A percentile compares a stretch with the other conserved stretches of the same genome.
Conservation (phyloP, 2,329 filamentous ascomycete genomes). For the Capronia epimyces region DNA sequence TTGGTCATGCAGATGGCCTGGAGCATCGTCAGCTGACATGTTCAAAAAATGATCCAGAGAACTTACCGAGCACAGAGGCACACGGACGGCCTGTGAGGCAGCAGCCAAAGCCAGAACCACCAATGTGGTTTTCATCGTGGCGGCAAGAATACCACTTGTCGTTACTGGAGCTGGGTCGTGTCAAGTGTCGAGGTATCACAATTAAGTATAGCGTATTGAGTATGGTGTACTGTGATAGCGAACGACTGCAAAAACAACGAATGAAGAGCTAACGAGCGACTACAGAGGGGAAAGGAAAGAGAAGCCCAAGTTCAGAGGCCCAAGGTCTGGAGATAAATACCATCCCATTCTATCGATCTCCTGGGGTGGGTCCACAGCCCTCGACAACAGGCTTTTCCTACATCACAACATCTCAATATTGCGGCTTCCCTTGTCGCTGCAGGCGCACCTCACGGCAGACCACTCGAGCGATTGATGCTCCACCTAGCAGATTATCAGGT, state of each 20-base stretch:
- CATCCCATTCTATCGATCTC: neutral
- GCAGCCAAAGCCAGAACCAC: constrained; percentile 5
- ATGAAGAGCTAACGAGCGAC: neutral
- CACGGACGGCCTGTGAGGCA: constrained; percentile 1
- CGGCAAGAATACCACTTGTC: neutral
- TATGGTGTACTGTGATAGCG: too few species aligned
- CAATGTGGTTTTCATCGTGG: constrained; percentile 3
- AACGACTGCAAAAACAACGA: neutral
- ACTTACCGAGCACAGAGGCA: constrained; percentile 14
- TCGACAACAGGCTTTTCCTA: neutral
- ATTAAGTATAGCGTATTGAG: neutral
- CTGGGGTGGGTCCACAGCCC: neutral
- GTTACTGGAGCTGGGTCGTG: neutral
- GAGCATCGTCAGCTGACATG: neutral
- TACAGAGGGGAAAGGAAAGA: neutral
- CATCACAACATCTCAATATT: neutral
- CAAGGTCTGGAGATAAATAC: neutral
- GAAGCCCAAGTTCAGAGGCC: neutral
- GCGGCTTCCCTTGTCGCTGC: neutral
- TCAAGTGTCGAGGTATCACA: neutral
- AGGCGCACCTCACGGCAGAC: neutral
- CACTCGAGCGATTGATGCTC: neutral
- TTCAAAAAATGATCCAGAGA: too few species aligned
- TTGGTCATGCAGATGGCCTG: constrained; percentile 16
- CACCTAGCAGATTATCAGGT: neutral